A percentile compares a stretch with the other conserved stretches of the same genome.
These are phyloP conservation scores for Aspergillus heteromorphus DNA, from an alignment of 495 filamentous ascomycete species.

Conservation along the genomic window DNA sequence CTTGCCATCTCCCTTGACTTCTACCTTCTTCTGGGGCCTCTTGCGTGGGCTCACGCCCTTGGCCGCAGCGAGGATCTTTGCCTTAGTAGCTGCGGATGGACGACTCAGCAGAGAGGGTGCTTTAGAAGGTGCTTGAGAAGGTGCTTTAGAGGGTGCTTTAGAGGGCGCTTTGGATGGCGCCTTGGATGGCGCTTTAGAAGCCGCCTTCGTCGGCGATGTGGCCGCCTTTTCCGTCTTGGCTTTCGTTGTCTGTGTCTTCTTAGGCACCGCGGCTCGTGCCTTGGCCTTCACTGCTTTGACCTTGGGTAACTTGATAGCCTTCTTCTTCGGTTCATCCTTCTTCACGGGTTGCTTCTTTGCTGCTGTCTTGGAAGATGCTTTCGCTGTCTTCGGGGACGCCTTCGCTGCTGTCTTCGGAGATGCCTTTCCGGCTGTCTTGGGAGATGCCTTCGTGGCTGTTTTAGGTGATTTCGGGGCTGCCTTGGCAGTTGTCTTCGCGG, in stretches of 20 bases:
- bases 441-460: too few relatives aligned
- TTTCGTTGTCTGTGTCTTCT: constrained; percentile 9
- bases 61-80: constrained; percentile 25
- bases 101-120: constrained; percentile 19
- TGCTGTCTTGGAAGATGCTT: constrained; percentile 15
- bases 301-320: constrained; percentile 25
- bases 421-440: neutral
- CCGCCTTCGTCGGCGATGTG: constrained; percentile 7
- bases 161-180: neutral
- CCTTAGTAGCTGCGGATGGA: constrained; percentile 32
- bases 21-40: constrained; percentile 15
- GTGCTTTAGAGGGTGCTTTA: constrained; percentile 11
- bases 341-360: constrained; percentile 4
- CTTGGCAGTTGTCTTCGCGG: too few relatives aligned
- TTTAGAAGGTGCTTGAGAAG: too few relatives aligned
- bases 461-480: too few relatives aligned
- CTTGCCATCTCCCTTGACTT: constrained; percentile 14
- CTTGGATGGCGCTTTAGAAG: constrained; percentile 8
- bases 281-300: constrained; percentile 23
- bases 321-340: constrained; percentile 16
- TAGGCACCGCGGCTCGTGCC: constrained; percentile 11
- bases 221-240: constrained; percentile 6
- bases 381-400: neutral
- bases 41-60: constrained; percentile 19
- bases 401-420: too few relatives aligned